These are phyloP conservation scores for Fusarium verticillioides DNA, from an alignment of 2,329 filamentous ascomycete genomes.

Conservation along the genomic window DNA sequence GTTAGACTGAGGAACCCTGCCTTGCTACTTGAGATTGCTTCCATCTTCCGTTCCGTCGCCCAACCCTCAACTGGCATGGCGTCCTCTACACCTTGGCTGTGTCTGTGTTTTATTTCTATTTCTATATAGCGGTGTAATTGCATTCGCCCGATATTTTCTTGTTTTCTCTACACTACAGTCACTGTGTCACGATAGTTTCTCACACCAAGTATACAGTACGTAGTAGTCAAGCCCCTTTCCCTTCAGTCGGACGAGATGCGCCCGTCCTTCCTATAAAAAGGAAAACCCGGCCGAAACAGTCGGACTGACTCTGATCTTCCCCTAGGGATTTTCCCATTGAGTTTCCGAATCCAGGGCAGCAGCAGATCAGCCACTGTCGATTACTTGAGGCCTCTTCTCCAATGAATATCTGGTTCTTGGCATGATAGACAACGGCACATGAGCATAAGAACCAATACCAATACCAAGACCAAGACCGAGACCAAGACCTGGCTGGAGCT, in stretches of 20 bases:
- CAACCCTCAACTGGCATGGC: slow-evolving; percentile 3
- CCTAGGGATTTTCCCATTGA: slow-evolving; percentile 12
- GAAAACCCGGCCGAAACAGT: slow-evolving; percentile 15
- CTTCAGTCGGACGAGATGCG: slow-evolving; percentile 10
- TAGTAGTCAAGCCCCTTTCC: not conserved
- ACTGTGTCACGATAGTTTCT: slow-evolving; percentile 3
- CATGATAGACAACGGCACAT: slow-evolving; percentile 6
- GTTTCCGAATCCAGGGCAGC: slow-evolving; percentile 16
- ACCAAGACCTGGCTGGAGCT: not conserved
- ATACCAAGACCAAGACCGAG: not conserved
- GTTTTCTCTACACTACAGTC: not conserved
- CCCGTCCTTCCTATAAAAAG: slow-evolving; percentile 22
- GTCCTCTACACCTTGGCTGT: not conserved
- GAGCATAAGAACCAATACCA: not conserved
- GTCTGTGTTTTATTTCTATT: not conserved
- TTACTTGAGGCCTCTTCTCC: slow-evolving; percentile 1
- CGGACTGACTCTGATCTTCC: not conserved
- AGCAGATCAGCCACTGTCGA: slow-evolving; percentile 4
- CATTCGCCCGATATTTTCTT: not conserved
- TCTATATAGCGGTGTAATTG: slow-evolving; percentile 19
- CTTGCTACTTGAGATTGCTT: slow-evolving; percentile 10
- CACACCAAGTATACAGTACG: no score
- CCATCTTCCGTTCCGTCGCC: not conserved
- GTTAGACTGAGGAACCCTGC: slow-evolving; percentile 1
- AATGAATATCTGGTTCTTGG: not conserved